Percentiles rank a stretch among this genome's conserved stretches.
These are phyloP conservation scores for Penicillium coffeae DNA, from an alignment of 495 filamentous ascomycete genomes.

Conservation along the genomic window DNA sequence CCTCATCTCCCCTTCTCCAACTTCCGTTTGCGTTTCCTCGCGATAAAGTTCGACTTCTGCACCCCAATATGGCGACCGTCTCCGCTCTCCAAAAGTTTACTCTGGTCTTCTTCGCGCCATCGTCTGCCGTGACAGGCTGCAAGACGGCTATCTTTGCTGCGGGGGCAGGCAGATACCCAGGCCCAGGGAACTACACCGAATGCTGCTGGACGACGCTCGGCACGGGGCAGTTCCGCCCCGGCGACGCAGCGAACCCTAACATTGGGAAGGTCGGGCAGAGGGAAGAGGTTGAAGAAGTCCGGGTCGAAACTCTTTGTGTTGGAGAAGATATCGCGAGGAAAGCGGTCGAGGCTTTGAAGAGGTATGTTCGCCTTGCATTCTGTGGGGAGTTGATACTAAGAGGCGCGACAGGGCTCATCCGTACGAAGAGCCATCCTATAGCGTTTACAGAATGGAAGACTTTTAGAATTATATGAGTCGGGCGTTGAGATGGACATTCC, in stretches of 20 bases:
- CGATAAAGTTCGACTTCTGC: neutral
- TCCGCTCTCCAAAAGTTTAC: neutral
- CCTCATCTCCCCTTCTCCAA: neutral
- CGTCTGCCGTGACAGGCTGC: neutral
- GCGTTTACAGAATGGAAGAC: neutral
- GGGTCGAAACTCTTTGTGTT: neutral
- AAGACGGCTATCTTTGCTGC: neutral
- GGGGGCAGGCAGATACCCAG: neutral
- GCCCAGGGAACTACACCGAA: neutral
- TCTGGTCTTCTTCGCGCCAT: neutral
- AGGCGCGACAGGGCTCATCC: neutral
- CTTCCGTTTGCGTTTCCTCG: no score
- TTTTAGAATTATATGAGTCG: neutral
- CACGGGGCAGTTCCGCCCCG: neutral
- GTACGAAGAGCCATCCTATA: neutral
- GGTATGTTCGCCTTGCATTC: neutral
- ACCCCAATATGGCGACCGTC: neutral
- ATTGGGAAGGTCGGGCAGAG: constrained; percentile 65
- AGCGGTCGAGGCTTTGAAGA: neutral
- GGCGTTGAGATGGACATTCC: neutral
- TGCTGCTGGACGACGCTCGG: neutral
- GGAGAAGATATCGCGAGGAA: neutral
- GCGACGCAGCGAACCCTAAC: constrained; percentile 22
- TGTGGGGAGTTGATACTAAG: neutral
- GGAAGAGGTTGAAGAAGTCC: constrained; percentile 48